Conservation (phyloP, 352 stramenopile genomes). For the Thalassiosira pacifica region DNA sequence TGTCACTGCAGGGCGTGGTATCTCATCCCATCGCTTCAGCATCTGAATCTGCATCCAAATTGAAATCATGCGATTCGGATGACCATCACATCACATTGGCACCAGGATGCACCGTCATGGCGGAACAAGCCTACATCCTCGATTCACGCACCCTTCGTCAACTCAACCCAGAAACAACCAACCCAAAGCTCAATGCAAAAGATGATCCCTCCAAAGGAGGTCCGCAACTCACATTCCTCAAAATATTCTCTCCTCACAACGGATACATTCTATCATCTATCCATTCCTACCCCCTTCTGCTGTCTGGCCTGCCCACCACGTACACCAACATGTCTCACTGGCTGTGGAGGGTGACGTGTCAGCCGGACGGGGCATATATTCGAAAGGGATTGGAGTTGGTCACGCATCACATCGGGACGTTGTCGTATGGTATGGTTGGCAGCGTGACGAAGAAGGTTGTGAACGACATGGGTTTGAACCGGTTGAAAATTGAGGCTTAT, state of each 20-base stretch:
- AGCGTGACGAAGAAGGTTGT: constrained; percentile 66
- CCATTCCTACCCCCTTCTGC: constrained; percentile 68
- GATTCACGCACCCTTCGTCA: constrained; percentile 50
- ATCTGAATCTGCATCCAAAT: too few relatives aligned
- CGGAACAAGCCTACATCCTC: constrained; percentile 51
- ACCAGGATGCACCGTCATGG: constrained; percentile 70
- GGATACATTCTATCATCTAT: constrained; percentile 69
- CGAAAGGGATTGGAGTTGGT: constrained; percentile 73
- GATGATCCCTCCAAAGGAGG: too few relatives aligned
- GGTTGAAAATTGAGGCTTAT: constrained; percentile 53
- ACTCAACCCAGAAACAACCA: not conserved
- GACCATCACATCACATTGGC: too few relatives aligned
- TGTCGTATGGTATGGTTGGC: constrained; percentile 71
- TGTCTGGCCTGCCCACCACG: constrained; percentile 51
- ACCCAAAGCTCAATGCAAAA: too few relatives aligned
- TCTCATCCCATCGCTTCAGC: constrained; percentile 37
- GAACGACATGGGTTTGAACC: constrained; percentile 73
- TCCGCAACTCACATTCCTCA: constrained; percentile 21
- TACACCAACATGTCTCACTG: constrained; percentile 61
- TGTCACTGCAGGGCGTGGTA: constrained; percentile 31
- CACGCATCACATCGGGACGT: constrained; percentile 53
- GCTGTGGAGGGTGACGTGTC: constrained; percentile 73
- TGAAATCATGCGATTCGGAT: too few relatives aligned
- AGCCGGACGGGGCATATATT: constrained; percentile 68
- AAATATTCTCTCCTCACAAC: constrained; percentile 50